Evolutionary conservation across 176 grass and related monocot species (phyloP).

Genomic region (Phoenix dactylifera): DNA sequence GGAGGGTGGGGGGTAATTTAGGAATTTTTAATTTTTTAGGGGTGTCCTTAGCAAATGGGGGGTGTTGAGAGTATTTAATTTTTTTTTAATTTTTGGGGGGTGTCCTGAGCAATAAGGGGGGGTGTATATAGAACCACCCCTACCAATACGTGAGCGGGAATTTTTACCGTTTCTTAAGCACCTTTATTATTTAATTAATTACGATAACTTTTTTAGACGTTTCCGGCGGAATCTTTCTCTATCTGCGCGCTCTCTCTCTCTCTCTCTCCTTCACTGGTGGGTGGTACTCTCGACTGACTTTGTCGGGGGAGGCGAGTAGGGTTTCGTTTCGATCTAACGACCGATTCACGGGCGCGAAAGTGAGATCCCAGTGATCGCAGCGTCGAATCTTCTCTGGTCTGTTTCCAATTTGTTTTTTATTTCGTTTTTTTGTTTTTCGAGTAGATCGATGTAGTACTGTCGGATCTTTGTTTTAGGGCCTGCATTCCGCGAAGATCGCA

Average conservation of each 20-base stretch:
- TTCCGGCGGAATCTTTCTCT: background rate
- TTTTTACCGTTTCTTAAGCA: background rate
- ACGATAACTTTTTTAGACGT: background rate
- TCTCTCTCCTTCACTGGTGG: no score
- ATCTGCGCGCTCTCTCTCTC: background rate
- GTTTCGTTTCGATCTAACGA: background rate
- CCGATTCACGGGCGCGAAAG: background rate
- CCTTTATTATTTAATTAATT: slow-evolving; percentile 11
- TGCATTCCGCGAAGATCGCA: background rate
- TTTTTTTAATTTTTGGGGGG: no score
- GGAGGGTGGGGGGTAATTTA: no score
- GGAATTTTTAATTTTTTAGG: no score
- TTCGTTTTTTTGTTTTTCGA: background rate
- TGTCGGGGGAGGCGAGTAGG: background rate
- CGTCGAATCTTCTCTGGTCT: background rate
- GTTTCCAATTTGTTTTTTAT: background rate
- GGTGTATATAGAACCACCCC: no score
- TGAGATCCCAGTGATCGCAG: background rate
- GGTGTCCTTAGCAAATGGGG: no score
- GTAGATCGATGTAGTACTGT: background rate
- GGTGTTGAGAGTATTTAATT: no score
- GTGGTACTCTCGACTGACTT: no score
- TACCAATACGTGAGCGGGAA: background rate
- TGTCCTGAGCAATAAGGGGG: no score
- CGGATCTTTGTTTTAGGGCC: background rate